Conservation (phyloP, 768 basidiomycete species). For the Rhodotorula diobovata region DNA sequence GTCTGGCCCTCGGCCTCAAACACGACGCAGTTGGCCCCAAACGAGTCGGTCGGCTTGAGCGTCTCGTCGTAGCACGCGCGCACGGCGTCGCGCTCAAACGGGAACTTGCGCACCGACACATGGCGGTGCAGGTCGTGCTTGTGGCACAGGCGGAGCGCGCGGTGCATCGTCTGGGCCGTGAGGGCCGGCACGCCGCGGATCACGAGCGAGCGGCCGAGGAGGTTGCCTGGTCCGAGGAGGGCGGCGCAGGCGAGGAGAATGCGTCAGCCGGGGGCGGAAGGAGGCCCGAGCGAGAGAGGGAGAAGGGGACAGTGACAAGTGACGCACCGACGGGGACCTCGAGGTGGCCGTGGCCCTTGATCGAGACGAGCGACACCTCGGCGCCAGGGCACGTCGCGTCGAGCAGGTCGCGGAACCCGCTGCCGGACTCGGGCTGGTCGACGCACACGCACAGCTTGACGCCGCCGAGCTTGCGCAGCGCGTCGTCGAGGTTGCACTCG, state of each 20-base stretch:
- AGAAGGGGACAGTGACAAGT: not conserved
- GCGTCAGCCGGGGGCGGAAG: too few species aligned
- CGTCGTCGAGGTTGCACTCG: not conserved
- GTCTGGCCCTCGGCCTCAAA: not conserved
- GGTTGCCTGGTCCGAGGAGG: not conserved
- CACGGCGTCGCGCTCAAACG: not conserved
- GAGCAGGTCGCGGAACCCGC: slow-evolving; percentile 9
- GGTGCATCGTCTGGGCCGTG: not conserved
- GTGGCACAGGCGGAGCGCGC: not conserved
- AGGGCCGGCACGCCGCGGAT: not conserved
- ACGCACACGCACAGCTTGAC: slow-evolving; percentile 9
- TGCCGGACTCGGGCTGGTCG: slow-evolving; percentile 14
- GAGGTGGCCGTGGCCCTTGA: not conserved
- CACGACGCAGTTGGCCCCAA: not conserved
- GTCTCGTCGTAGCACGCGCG: not conserved
- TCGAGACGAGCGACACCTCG: slow-evolving; percentile 14
- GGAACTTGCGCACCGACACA: not conserved
- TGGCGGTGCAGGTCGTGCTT: not conserved
- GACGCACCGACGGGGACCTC: not conserved
- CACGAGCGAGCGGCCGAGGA: not conserved
- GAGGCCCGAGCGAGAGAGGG: not conserved
- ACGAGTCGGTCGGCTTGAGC: not conserved
- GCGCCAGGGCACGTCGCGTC: slow-evolving; percentile 11
- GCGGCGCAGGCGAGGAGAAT: not conserved
- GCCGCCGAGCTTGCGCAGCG: slow-evolving; percentile 13